A percentile compares a stretch with the other conserved stretches of the same genome.
Conservation (phyloP, 495 filamentous ascomycete genomes). For the Neurospora sp. region DNA sequence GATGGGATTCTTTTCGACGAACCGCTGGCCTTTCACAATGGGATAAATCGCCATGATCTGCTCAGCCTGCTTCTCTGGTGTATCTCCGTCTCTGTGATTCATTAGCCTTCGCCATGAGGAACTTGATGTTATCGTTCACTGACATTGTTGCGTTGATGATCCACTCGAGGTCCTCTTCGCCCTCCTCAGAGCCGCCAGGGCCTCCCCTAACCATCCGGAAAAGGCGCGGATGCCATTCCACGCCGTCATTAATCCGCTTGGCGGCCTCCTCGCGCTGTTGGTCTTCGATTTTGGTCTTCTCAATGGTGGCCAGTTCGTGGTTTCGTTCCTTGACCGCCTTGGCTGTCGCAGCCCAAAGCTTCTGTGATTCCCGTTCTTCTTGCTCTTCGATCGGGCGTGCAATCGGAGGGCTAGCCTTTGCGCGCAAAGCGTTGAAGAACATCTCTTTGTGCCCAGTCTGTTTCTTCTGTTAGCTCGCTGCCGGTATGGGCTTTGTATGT, state of each 20-base stretch:
- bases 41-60: slow-evolving; percentile 84
- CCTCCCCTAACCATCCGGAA: slow-evolving; percentile 71
- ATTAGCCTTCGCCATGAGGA: slow-evolving; percentile 16
- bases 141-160: slow-evolving; percentile 86
- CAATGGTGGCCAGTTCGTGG: slow-evolving; percentile 83
- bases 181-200: slow-evolving; percentile 63
- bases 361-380: slow-evolving; percentile 81
- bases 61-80: slow-evolving; percentile 62
- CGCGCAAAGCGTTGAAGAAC: slow-evolving; percentile 75
- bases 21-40: slow-evolving; percentile 65
- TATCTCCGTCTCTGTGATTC: slow-evolving; percentile 43
- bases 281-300: slow-evolving; percentile 92
- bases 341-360: slow-evolving; percentile 71
- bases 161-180: slow-evolving; percentile 85
- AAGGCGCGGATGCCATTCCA: slow-evolving; percentile 82
- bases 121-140: slow-evolving; percentile 18
- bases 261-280: slow-evolving; percentile 83
- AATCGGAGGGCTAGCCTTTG: slow-evolving; percentile 64
- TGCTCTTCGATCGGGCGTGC: slow-evolving; percentile 77
- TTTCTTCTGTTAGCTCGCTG: neutral
- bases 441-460: slow-evolving; percentile 82
- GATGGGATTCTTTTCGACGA: slow-evolving; percentile 27
- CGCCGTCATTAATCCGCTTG: slow-evolving; percentile 63
- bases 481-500: slow-evolving; percentile 1
- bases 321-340: slow-evolving; percentile 72